Percentiles rank a stretch among this genome's conserved stretches.
phyloP scores from a whole-genome alignment of 2,329 filamentous ascomycete genomes.

The Dissoconium aciculare region DNA sequence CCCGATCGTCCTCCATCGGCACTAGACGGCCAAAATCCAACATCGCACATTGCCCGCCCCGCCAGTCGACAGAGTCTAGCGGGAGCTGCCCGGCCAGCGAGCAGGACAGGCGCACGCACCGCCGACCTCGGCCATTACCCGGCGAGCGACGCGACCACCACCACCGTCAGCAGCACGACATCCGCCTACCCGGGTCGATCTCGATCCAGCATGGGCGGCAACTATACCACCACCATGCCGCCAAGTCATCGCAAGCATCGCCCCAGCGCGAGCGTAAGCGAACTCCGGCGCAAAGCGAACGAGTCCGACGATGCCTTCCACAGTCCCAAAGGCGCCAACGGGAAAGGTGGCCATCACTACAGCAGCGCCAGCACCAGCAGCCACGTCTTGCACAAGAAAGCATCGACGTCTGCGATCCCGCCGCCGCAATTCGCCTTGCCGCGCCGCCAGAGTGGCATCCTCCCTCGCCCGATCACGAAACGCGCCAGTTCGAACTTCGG shows the following conservation, averaged over 20 bases:
- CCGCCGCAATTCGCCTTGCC: constrained; percentile 34
- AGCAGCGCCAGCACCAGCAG: constrained; percentile 15
- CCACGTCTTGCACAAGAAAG: constrained; percentile 24
- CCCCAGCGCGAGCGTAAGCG: constrained; percentile 15
- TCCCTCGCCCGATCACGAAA: constrained; percentile 4
- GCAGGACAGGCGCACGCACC: constrained; percentile 32
- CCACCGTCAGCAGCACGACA: too few relatives aligned
- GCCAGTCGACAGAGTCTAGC: constrained; percentile 52
- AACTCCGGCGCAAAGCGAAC: constrained; percentile 23
- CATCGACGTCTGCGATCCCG: constrained; percentile 19
- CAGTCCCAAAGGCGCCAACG: constrained; percentile 13
- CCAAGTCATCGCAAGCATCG: constrained; percentile 14
- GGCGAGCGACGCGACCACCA: constrained; percentile 6
- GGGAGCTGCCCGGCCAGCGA: constrained; percentile 10
- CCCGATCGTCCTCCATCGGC: constrained; percentile 16
- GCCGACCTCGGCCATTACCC: constrained; percentile 23
- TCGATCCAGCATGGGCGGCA: constrained; percentile 55
- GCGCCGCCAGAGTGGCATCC: constrained; percentile 35
- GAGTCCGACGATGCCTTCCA: constrained; percentile 16
- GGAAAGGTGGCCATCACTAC: too few relatives aligned
- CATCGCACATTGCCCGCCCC: constrained; percentile 43
- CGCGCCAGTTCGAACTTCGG: constrained; percentile 6
- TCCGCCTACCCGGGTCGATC: constrained; percentile 36
- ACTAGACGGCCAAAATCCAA: constrained; percentile 14
- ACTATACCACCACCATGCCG: constrained; percentile 24